These are phyloP conservation scores for Penicillium turbatum DNA, from an alignment of 495 filamentous ascomycete genomes.

Conservation along the genomic window DNA sequence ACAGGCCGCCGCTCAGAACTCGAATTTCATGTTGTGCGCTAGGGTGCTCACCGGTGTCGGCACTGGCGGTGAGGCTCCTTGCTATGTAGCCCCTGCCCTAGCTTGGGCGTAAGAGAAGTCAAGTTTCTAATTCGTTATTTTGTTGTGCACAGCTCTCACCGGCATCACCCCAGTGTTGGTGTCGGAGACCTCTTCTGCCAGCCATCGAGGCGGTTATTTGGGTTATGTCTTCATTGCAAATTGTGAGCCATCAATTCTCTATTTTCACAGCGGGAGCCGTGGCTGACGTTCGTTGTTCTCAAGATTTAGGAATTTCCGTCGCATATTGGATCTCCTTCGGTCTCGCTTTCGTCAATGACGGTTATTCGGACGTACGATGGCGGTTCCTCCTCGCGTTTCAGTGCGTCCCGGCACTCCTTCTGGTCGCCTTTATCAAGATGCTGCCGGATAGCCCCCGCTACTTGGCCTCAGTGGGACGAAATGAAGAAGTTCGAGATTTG, in stretches of 20 bases:
- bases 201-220: constrained; percentile 45
- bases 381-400: constrained; percentile 54
- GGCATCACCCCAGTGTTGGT: constrained; percentile 50
- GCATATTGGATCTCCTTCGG: constrained; percentile 63
- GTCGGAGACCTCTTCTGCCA: constrained; percentile 47
- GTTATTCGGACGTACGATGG: constrained; percentile 50
- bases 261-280: neutral
- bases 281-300: constrained; percentile 13
- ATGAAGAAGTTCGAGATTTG: constrained; percentile 37
- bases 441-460: constrained; percentile 49
- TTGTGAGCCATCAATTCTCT: constrained; percentile 25
- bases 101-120: neutral
- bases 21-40: constrained; percentile 52
- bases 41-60: constrained; percentile 54
- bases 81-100: constrained; percentile 6
- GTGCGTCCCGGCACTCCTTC: constrained; percentile 49
- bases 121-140: constrained; percentile 4
- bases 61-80: constrained; percentile 37
- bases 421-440: constrained; percentile 46
- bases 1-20: constrained; percentile 47
- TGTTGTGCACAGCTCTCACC: constrained; percentile 32
- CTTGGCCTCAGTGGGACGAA: constrained; percentile 35
- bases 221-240: constrained; percentile 54
- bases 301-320: constrained; percentile 55
- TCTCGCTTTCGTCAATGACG: constrained; percentile 48